Conservation (phyloP, 495 filamentous ascomycete genomes). For the Penicillium riverlandense region DNA sequence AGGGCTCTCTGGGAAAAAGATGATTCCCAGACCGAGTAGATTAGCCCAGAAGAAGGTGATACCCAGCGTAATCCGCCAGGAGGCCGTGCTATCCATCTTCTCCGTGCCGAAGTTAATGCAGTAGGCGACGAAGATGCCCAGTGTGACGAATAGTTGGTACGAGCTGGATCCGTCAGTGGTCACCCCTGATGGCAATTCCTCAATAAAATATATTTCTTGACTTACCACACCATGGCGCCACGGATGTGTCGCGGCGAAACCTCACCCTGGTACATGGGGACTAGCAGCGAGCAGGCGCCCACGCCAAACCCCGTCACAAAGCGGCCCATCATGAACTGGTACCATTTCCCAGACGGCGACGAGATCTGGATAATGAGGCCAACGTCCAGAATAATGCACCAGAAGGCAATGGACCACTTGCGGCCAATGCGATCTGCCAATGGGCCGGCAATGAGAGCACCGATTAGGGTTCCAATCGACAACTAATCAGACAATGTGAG, state of each 20-base stretch:
- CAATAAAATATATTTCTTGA: neutral
- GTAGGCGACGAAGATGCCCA: slow-evolving; percentile 73
- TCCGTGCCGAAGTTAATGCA: slow-evolving; percentile 74
- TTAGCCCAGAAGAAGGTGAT: slow-evolving; percentile 66
- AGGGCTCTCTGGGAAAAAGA: slow-evolving; percentile 62
- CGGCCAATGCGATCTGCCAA: slow-evolving; percentile 42
- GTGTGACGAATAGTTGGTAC: slow-evolving; percentile 81
- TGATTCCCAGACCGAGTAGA: slow-evolving; percentile 61
- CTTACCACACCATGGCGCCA: slow-evolving; percentile 54
- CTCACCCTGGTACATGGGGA: slow-evolving; percentile 63
- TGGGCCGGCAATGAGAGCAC: slow-evolving; percentile 50
- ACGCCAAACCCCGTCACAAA: slow-evolving; percentile 58
- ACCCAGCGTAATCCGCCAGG: slow-evolving; percentile 73
- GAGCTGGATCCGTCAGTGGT: slow-evolving; percentile 9
- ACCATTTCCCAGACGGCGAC: slow-evolving; percentile 39
- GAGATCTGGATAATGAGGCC: slow-evolving; percentile 60
- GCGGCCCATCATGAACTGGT: slow-evolving; percentile 43
- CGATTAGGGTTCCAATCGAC: slow-evolving; percentile 58
- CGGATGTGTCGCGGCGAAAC: slow-evolving; percentile 56
- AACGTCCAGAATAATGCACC: slow-evolving; percentile 53
- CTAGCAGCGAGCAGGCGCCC: slow-evolving; percentile 57
- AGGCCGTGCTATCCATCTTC: slow-evolving; percentile 29
- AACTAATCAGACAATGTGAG: slow-evolving; percentile 17
- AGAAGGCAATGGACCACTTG: slow-evolving; percentile 40
- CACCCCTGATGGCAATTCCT: neutral